These are phyloP conservation scores for Exserohilum rostratum DNA, from an alignment of 2,329 filamentous ascomycete species.

Conservation along the genomic window DNA sequence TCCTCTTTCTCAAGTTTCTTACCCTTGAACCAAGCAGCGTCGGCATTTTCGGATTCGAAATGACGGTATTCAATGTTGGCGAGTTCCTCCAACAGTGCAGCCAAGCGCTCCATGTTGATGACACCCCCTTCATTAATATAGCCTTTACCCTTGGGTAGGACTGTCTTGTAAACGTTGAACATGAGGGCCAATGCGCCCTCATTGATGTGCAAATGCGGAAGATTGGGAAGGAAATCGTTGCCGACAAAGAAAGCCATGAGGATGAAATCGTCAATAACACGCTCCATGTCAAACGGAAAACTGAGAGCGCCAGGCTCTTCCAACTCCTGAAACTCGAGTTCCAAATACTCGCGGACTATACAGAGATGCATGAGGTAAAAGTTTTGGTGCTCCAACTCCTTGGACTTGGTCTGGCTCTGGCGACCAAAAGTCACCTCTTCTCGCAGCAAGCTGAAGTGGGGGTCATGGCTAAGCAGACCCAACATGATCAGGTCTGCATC, in stretches of 20 bases:
- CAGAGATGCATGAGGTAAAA: slow-evolving; percentile 97
- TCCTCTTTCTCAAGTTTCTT: slow-evolving; percentile 77
- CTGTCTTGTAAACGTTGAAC: slow-evolving; percentile 94
- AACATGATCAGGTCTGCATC: slow-evolving; percentile 99
- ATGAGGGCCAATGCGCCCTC: slow-evolving; percentile 95
- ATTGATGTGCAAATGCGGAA: slow-evolving; percentile 96
- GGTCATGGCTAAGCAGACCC: slow-evolving; percentile 94
- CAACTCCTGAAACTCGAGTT: slow-evolving; percentile 94
- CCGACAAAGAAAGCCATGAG: slow-evolving; percentile 99
- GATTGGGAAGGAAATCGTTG: slow-evolving; percentile 97
- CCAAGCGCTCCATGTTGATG: slow-evolving; percentile 84
- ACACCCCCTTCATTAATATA: slow-evolving; percentile 96
- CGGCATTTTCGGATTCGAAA: slow-evolving; percentile 87
- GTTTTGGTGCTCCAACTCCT: slow-evolving; percentile 97
- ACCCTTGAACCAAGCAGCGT: slow-evolving; percentile 89
- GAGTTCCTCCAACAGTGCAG: slow-evolving; percentile 79
- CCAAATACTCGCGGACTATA: slow-evolving; percentile 95
- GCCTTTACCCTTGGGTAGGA: slow-evolving; percentile 83
- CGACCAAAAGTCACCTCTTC: slow-evolving; percentile 98
- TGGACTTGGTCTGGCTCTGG: slow-evolving; percentile 83
- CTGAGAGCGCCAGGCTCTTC: slow-evolving; percentile 72
- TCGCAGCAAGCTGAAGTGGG: slow-evolving; percentile 94
- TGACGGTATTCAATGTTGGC: slow-evolving; percentile 89
- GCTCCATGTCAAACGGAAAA: slow-evolving; percentile 90
- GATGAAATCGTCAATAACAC: slow-evolving; percentile 98